These are phyloP conservation scores for Phialemonium atrogriseum DNA, from an alignment of 2,329 filamentous ascomycete species.

Conservation along the genomic window DNA sequence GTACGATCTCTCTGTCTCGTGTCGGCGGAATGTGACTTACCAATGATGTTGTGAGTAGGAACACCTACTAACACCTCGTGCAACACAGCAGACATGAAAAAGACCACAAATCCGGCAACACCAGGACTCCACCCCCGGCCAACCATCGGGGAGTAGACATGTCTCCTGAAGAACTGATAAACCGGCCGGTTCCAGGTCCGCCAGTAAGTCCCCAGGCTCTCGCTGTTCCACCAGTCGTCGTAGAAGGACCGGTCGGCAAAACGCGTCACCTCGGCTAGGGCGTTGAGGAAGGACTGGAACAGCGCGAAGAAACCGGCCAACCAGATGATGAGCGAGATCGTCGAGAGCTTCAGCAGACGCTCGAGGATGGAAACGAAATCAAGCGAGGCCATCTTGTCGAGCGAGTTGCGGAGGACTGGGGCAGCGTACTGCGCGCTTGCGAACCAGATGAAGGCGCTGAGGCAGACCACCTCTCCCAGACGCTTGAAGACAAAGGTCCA, in stretches of 20 bases:
- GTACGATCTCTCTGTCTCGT: conserved; percentile 4
- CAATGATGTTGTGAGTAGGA: conserved; percentile 88
- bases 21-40: conserved; percentile 36
- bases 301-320: conserved; percentile 94
- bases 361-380: conserved; percentile 78
- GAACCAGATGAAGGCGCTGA: conserved; percentile 91
- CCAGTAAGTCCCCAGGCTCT: conserved; percentile 83
- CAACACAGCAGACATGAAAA: conserved; percentile 77
- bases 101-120: conserved; percentile 71
- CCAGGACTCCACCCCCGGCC: conserved; percentile 70
- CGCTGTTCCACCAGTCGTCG: conserved; percentile 95
- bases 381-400: conserved; percentile 76
- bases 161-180: conserved; percentile 91
- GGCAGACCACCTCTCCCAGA: conserved; percentile 63
- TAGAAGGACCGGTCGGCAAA: conserved; percentile 96
- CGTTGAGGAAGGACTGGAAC: conserved; percentile 89
- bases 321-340: conserved; percentile 94
- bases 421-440: conserved; percentile 90
- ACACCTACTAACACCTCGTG: conserved; percentile 91
- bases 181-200: conserved; percentile 97
- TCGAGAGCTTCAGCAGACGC: conserved; percentile 87
- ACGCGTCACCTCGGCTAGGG: conserved; percentile 76
- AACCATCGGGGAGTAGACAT: conserved; percentile 83
- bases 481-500: conserved; percentile 87
- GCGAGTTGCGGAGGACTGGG: conserved; percentile 79